Evolutionary conservation across 176 grass and related monocot genomes (phyloP), one percentile per base, ranked within the genome.

Genomic region (Thalia dealbata): DNA sequence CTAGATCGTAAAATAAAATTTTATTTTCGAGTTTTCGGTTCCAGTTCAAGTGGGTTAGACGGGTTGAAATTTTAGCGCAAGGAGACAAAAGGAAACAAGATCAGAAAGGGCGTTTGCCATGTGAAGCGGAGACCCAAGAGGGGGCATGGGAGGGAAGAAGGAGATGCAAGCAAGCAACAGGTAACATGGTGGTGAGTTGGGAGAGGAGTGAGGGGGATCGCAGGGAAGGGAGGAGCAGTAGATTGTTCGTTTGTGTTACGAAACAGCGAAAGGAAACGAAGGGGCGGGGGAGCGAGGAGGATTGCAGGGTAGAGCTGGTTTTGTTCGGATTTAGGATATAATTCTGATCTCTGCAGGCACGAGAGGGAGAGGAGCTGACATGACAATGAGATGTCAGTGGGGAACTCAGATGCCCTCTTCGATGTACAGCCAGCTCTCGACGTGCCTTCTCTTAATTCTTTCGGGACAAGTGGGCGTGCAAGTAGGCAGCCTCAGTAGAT

Each of bases 121-220:
- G 27, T 14, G 61, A 63, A 25, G 61, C n/a, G n/a, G n/a, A n/a
- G n/a, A n/a, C n/a, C 24, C 61, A 63, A 63, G 61, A 15, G 14
- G 24, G n/a, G n/a, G n/a, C n/a, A n/a, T 10, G 61, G 2, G 25
- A 62, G 22, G 21, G 59, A 14, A 62, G 61, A 2, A 38, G 32
- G 32, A 38, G 32, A 38, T 38, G 32, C 32, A 38, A 13, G 61
- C 61, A 63, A 63, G 61, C 27, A 63, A 63, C 61, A 63, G 3
- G 61, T 63, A 63, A 63, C 61, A 63, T 63, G 61, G 61, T 6
- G 25, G 61, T 63, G 61, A 63, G 61, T 27, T 63, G 61, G 60
- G 61, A n/a, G n/a, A n/a, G n/a, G n/a, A n/a, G n/a, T n/a, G n/a
- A n/a, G n/a, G n/a, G n/a, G n/a, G n/a, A n/a, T n/a, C n/a, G n/a